phyloP scores from a whole-genome alignment of 2,329 filamentous ascomycete genomes.

The Calonectria hawksworthii region DNA sequence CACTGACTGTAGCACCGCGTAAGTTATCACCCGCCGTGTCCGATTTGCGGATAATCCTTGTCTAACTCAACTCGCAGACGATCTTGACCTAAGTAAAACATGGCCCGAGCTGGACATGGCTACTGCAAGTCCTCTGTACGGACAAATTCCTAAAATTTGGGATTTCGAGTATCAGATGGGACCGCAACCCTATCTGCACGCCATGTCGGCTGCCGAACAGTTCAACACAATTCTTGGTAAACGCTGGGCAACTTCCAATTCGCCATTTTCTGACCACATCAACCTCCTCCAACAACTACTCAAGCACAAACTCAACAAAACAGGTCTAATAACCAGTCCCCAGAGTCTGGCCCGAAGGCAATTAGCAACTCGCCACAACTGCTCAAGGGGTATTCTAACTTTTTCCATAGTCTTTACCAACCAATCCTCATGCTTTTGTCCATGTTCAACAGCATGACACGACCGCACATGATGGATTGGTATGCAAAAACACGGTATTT shows the following conservation, averaged over 20 bases:
- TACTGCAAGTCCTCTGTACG: conserved; percentile 32
- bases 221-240: conserved; percentile 41
- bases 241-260: conserved; percentile 46
- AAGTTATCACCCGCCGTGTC: background rate
- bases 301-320: conserved; percentile 39
- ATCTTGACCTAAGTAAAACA: background rate
- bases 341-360: conserved; percentile 35
- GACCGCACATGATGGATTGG: conserved; percentile 53
- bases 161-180: conserved; percentile 50
- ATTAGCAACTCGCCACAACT: background rate
- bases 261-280: conserved; percentile 50
- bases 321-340: conserved; percentile 31
- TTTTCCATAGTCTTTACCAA: conserved; percentile 41
- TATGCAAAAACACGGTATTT: conserved; percentile 57
- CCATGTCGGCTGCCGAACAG: conserved; percentile 40
- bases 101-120: background rate
- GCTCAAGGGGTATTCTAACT: background rate
- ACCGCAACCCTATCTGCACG: conserved; percentile 42
- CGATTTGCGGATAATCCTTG: background rate
- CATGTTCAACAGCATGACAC: conserved; percentile 53
- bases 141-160: conserved; percentile 51
- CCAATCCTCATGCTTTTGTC: conserved; percentile 48
- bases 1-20: background rate
- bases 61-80: background rate
- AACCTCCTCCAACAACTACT: conserved; percentile 45